Base-by-base conservation (phyloP, 495 filamentous ascomycete species). In the Oleoguttula mirabilis region DNA sequence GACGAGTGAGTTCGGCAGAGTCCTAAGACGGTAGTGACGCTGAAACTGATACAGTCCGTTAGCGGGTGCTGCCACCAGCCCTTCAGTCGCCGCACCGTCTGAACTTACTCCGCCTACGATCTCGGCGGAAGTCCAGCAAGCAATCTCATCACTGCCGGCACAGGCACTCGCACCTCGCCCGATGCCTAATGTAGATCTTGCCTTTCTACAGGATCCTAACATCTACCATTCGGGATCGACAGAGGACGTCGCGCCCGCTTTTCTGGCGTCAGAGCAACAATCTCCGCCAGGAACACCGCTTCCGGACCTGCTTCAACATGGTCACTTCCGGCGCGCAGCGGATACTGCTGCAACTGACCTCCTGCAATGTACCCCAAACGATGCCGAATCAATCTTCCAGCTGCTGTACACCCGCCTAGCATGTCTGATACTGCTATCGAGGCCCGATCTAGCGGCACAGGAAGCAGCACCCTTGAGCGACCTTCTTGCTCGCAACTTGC, bases 391-490 rank as follows among this genome's bases (percentile, higher is more conserved):
- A 22, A 80, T 96, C 22, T 87, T 94, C 59, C 59, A 67, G 14
- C 69, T 95, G 16, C 69, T 92, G 25, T 87, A 94, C 63, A 79
- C 75, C 7, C 82, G 90, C 2, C 71, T 95, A 2, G 73, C 82
- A n/a, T 86, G 79, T 46, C 69, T 98, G 5, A 80, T 80, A 17
- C 71, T 95, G 1, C 68, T 76, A 11, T 73, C 77, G 38, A 73
- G 82, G 55, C 61, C 65, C 5, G 55, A 74, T 8, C 66, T 93
- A 21, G 90, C 90, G 2, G 82, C 83, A 0, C 80, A 88, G 52
- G 90, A 98, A 60, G 80, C 80, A 6, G 87, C 85, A 54, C 73
- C 74, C 0, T 68, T 96, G 10, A 80, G 84, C 48, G 90, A 95
- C 56, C 63, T 94, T 22, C 80, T 76, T 50, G 75, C 73, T 7